Base-by-base conservation (phyloP, 169 alveolate species). In the Cryptosporidium andersoni region DNA sequence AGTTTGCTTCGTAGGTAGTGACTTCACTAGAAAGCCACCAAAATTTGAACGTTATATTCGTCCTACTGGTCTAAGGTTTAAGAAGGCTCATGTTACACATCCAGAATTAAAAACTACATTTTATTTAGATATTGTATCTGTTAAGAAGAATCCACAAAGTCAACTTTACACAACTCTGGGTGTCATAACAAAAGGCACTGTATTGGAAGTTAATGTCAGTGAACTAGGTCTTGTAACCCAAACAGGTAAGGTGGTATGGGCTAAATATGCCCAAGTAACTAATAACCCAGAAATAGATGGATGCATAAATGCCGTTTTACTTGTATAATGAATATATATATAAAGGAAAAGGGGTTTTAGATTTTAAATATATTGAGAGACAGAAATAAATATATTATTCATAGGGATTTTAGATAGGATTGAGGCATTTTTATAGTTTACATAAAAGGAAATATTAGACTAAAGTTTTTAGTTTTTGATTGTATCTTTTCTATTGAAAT, bases 281-380 rank as follows among this genome's bases (percentile, higher is more conserved):
- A 98, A 98, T 92, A 98, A 98, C 90, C 99, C 99, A 14, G 99
- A 98, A 91, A 92, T 95, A 55, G 99, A 98, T 91, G 99, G 99
- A 25, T 98, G 99, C 91, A 98, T 98, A 88, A 98, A 98, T 89
- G 98, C 99, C 12, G 97, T 97, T 11, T 93, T 98, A 65, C 95
- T 98, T 60, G 99, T 97, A 65, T 98, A 90, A 91, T 6, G 34
- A 11, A 14, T 25, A 25, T 25, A 25, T 25, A 25, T 25, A 25
- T 25, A 25, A 25, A 25, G 25, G 25, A 25, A 25, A 25, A 25
- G 25, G 25, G 25, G 25, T 25, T 25, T 25, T 25, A 25, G 25
- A 25, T 25, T 25, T 25, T 25, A 25, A 25, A 25, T 25, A 25
- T 25, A 25, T 25, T 25, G 25, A 25, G 25, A 25, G 25, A 0